These are phyloP conservation scores for Sporothrix pseudoabietina DNA, from an alignment of 2,329 filamentous ascomycete genomes.

Conservation along the genomic window DNA sequence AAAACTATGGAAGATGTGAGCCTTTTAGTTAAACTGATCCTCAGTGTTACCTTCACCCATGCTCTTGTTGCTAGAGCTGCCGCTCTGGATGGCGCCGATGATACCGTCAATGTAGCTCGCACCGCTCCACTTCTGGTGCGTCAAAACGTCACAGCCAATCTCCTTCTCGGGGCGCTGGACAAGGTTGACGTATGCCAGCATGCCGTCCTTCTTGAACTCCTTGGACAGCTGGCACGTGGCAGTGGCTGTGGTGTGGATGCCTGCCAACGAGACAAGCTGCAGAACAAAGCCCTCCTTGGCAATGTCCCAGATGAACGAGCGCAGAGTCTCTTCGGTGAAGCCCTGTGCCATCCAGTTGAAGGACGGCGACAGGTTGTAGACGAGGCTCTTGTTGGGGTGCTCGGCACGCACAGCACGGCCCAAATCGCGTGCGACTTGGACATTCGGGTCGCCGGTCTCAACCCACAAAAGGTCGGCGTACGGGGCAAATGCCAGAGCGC, in stretches of 20 bases:
- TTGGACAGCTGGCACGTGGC: constrained; percentile 73
- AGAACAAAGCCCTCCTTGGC: constrained; percentile 80
- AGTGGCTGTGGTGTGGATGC: constrained; percentile 66
- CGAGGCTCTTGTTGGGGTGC: constrained; percentile 80
- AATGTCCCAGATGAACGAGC: constrained; percentile 95
- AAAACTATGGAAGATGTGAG: neutral
- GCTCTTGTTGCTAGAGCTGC: constrained; percentile 83
- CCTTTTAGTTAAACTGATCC: constrained; percentile 54
- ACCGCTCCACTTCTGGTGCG: constrained; percentile 84
- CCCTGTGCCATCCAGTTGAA: constrained; percentile 99
- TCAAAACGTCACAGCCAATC: constrained; percentile 85
- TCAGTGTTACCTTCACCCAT: constrained; percentile 97
- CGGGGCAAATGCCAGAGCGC: constrained; percentile 85
- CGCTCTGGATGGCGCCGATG: constrained; percentile 85
- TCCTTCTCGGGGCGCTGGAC: constrained; percentile 91
- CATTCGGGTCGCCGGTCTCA: constrained; percentile 87
- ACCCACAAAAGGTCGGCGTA: constrained; percentile 97
- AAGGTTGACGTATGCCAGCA: constrained; percentile 95
- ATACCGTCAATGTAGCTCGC: constrained; percentile 82
- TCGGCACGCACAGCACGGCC: constrained; percentile 71
- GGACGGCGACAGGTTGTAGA: constrained; percentile 94
- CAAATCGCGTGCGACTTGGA: constrained; percentile 74
- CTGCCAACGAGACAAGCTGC: constrained; percentile 68
- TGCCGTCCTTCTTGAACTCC: constrained; percentile 85
- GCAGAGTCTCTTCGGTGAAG: constrained; percentile 78